Conservation (phyloP, 2,329 filamentous ascomycete species). For the Xylaria sp. region DNA sequence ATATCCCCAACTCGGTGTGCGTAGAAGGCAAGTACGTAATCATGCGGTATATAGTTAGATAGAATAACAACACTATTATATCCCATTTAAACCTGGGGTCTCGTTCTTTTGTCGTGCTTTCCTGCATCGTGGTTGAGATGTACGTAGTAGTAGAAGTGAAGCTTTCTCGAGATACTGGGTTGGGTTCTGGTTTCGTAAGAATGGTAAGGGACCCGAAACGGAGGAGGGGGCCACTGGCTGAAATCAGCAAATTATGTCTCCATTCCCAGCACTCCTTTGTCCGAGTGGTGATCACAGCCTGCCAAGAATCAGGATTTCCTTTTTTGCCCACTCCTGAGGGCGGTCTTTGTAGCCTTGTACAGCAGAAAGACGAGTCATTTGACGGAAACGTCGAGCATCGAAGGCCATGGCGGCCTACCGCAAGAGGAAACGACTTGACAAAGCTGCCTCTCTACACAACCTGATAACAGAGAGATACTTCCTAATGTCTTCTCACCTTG, state of each 20-base stretch:
- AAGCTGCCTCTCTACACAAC: slow-evolving; percentile 14
- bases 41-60: background rate
- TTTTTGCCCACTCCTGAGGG: background rate
- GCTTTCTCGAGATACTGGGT: background rate
- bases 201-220: slow-evolving; percentile 4
- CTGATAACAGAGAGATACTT: slow-evolving; percentile 19
- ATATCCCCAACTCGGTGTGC: too few species aligned
- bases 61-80: background rate
- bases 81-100: background rate
- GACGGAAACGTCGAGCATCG: slow-evolving; percentile 24
- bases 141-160: too few species aligned
- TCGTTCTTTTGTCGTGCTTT: background rate
- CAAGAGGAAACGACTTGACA: slow-evolving; percentile 21
- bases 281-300: background rate
- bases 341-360: slow-evolving; percentile 10
- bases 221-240: slow-evolving; percentile 1
- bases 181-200: background rate
- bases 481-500: background rate
- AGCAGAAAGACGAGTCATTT: background rate
- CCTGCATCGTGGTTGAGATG: background rate
- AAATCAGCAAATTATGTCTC: slow-evolving; percentile 13
- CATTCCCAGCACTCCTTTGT: slow-evolving; percentile 21
- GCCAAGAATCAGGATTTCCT: background rate
- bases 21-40: too few species aligned
- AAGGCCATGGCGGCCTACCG: slow-evolving; percentile 9